A percentile compares a stretch with the other conserved stretches of the same genome.
phyloP scores from a whole-genome alignment of 192 early-diverging fungal species.

The Umbelopsis vinacea region DNA sequence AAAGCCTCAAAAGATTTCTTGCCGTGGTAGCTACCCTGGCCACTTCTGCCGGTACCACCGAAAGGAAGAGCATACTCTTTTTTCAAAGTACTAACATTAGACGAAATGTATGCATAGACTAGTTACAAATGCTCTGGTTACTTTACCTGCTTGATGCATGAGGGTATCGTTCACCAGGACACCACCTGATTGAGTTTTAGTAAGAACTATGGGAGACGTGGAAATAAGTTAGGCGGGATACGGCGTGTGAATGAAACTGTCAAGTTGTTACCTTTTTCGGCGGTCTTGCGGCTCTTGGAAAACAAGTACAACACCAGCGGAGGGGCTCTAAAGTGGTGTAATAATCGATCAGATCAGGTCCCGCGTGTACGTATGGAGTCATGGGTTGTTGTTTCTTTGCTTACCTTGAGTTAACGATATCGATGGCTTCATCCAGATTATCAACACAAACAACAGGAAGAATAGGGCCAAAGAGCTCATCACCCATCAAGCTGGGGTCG shows the following conservation, averaged over 20 bases:
- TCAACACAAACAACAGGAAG: slow-evolving; percentile 78
- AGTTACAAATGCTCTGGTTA: neutral
- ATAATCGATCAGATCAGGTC: neutral
- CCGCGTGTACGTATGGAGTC: neutral
- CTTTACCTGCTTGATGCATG: slow-evolving; percentile 66
- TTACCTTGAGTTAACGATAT: slow-evolving; percentile 57
- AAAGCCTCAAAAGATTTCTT: slow-evolving; percentile 77
- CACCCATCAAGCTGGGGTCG: slow-evolving; percentile 69
- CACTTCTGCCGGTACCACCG: slow-evolving; percentile 86
- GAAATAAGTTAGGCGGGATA: neutral
- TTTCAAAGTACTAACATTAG: neutral
- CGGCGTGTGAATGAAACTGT: slow-evolving; percentile 11
- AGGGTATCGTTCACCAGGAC: slow-evolving; percentile 82
- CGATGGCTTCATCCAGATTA: slow-evolving; percentile 65
- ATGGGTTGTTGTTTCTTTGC: neutral
- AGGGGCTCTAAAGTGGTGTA: slow-evolving; percentile 46
- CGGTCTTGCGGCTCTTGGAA: slow-evolving; percentile 49
- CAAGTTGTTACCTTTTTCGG: slow-evolving; percentile 52
- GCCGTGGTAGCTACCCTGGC: slow-evolving; percentile 88
- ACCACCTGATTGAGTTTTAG: slow-evolving; percentile 75
- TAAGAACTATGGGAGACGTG: slow-evolving; percentile 53
- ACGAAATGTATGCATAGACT: neutral
- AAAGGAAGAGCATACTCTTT: slow-evolving; percentile 70
- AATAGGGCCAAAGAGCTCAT: slow-evolving; percentile 93
- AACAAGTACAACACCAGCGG: slow-evolving; percentile 87